Evolutionary conservation across 148 eudicot genomes (phyloP), one percentile per base, ranked within the genome.

Genomic region (Fagopyrum homotropicum): DNA sequence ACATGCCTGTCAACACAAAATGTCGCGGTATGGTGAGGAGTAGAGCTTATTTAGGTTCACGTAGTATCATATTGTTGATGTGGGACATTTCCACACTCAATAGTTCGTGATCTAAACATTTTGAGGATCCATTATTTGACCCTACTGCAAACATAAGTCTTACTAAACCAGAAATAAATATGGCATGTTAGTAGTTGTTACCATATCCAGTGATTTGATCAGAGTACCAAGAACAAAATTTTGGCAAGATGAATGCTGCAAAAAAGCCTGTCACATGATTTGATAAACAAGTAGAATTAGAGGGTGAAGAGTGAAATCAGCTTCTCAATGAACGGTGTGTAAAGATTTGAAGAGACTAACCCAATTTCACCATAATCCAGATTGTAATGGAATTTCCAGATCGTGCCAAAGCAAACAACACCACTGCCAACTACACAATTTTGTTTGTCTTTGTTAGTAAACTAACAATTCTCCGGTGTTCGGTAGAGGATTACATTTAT

Each of bases 381-480:
- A 88, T 78, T 5, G 97, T 91, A 69, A 91, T 86, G 82, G 88
- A 91, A 73, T 83, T 85, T 60, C 97, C 97, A 77, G 89, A 85
- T 76, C 85, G 82, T 72, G 93, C 97, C 88, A 91, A 79, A 80
- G 89, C 84, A 81, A 88, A 91, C 69, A 91, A 84, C 80, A 84
- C 78, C 81, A 83, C 91, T 64, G 91, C 91, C 85, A 91, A 61
- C 97, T 91, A 86, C 80, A 75, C 73, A 59, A 49, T 55, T 48
- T 56, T 35, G 63, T 74, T 11, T 48, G 29, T 56, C 75, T 50
- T 44, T 26, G 44, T 30, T 4, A 48, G 44, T 16, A 8, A 50
- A 74, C 4, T 26, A 40, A 47, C 72, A 15, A 35, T 15, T 14
- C 40, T 35, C 40, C 40, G 3, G 44, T 63, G 69, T 0, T 29